A percentile compares a stretch with the other conserved stretches of the same genome.
These are phyloP conservation scores for Withania somnifera DNA, from an alignment of 305 asterid species.

Conservation along the genomic window DNA sequence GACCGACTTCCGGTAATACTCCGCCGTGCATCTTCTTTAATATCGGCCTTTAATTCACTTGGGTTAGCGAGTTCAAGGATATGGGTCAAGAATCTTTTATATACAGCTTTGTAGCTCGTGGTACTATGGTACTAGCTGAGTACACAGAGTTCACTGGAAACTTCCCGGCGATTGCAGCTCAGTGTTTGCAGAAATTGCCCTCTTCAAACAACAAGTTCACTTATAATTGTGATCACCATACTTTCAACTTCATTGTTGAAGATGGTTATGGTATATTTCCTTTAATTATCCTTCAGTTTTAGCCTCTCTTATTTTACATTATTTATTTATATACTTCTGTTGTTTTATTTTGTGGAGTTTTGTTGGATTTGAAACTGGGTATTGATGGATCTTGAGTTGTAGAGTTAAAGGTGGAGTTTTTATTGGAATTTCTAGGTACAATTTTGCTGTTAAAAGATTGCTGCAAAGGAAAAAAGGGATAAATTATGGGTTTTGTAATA, in stretches of 20 bases:
- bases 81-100: constrained; percentile 70
- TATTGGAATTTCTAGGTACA: too few species aligned
- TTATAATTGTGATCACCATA: constrained; percentile 85
- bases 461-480: too few species aligned
- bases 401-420: constrained; percentile 13
- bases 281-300: background rate
- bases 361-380: constrained; percentile 20
- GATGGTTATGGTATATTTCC: constrained; percentile 67
- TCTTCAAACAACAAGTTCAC: constrained; percentile 75
- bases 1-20: background rate
- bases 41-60: background rate
- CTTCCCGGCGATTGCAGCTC: constrained; percentile 89
- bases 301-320: too few species aligned
- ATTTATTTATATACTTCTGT: too few species aligned
- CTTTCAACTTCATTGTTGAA: constrained; percentile 72
- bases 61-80: background rate
- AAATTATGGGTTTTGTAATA: too few species aligned
- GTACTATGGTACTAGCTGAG: constrained; percentile 77
- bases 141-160: constrained; percentile 92
- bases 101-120: constrained; percentile 92
- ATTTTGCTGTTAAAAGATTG: too few species aligned
- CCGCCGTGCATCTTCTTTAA: background rate
- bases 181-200: constrained; percentile 75
- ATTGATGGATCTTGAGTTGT: constrained; percentile 40
- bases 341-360: too few species aligned